Evolutionary conservation across 1,139 yeast species (phyloP).

Genomic region (Saccharomycopsis hybrid): DNA sequence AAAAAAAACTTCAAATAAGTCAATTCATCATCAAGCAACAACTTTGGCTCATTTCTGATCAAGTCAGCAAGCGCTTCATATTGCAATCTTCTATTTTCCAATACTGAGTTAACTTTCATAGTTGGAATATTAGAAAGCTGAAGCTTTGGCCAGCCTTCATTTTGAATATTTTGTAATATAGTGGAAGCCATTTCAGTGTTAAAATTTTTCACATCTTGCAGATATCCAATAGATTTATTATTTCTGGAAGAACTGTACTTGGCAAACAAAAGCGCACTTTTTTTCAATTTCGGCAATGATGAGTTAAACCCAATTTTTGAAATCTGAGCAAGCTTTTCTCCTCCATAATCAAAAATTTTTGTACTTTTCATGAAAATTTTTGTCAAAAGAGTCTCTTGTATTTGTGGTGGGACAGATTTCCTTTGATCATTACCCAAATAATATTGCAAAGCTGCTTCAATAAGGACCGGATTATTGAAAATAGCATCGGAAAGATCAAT

Average conservation of each 20-base stretch:
- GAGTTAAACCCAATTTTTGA: background rate
- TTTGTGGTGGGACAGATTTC: constrained; percentile 46
- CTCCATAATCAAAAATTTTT: constrained; percentile 30
- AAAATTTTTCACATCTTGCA: background rate
- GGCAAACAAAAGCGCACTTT: constrained; percentile 5
- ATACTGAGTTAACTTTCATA: background rate
- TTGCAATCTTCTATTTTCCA: constrained; percentile 47
- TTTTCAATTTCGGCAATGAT: constrained; percentile 2
- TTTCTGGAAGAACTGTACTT: constrained; percentile 11
- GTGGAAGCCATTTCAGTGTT: constrained; percentile 39
- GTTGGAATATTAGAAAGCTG: constrained; percentile 21
- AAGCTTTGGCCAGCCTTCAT: constrained; percentile 56
- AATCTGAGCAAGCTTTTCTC: constrained; percentile 21
- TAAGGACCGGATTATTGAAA: constrained; percentile 25
- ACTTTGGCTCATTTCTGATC: constrained; percentile 42
- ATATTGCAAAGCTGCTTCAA: constrained; percentile 7
- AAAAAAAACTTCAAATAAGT: constrained; percentile 60
- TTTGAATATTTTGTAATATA: constrained; percentile 43
- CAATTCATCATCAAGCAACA: constrained; percentile 39
- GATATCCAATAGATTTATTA: too few relatives aligned
- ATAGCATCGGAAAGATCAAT: constrained; percentile 23
- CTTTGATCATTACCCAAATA: constrained; percentile 38
- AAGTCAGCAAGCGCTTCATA: constrained; percentile 76
- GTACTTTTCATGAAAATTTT: constrained; percentile 45
- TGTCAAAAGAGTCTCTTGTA: constrained; percentile 56